Evolutionary conservation across 495 filamentous ascomycete genomes (phyloP).

Genomic region (Penicillium flavigenum): DNA sequence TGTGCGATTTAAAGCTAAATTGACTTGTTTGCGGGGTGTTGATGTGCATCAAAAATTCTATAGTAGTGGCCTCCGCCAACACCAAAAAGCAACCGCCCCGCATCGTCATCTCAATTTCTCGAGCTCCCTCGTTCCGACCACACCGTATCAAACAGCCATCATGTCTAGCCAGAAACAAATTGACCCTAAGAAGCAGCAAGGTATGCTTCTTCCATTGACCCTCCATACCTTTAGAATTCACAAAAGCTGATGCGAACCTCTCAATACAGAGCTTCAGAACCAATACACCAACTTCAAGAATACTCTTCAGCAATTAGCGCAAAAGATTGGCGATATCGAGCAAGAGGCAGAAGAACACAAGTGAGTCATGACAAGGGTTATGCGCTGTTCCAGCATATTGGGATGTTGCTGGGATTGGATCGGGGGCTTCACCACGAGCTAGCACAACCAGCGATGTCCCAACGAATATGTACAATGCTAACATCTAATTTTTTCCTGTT

Average conservation of each 20-base stretch:
- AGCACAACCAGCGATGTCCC: neutral
- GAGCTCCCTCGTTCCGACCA: slow-evolving; percentile 20
- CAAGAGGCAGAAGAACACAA: slow-evolving; percentile 97
- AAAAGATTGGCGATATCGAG: slow-evolving; percentile 96
- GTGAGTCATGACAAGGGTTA: slow-evolving; percentile 51
- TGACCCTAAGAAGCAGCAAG: slow-evolving; percentile 77
- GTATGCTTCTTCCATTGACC: slow-evolving; percentile 42
- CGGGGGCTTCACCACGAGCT: neutral
- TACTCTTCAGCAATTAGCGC: slow-evolving; percentile 85
- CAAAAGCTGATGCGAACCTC: slow-evolving; percentile 20
- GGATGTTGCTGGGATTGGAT: neutral
- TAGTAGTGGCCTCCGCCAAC: slow-evolving; percentile 17
- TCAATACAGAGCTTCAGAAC: slow-evolving; percentile 74
- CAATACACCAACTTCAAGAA: slow-evolving; percentile 97
- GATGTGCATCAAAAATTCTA: neutral
- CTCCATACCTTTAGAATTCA: slow-evolving; percentile 5
- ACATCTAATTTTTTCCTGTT: slow-evolving; percentile 9
- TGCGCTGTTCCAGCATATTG: neutral
- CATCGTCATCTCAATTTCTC: slow-evolving; percentile 38
- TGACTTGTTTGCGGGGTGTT: neutral
- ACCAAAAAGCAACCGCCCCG: slow-evolving; percentile 33
- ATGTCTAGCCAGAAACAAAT: slow-evolving; percentile 51
- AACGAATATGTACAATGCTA: slow-evolving; percentile 10
- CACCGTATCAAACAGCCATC: slow-evolving; percentile 22
- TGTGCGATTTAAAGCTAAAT: neutral